Base-by-base conservation (phyloP, 1,284 basidiomycete genomes). In the Austroboletus olivaceoglutinosus region DNA sequence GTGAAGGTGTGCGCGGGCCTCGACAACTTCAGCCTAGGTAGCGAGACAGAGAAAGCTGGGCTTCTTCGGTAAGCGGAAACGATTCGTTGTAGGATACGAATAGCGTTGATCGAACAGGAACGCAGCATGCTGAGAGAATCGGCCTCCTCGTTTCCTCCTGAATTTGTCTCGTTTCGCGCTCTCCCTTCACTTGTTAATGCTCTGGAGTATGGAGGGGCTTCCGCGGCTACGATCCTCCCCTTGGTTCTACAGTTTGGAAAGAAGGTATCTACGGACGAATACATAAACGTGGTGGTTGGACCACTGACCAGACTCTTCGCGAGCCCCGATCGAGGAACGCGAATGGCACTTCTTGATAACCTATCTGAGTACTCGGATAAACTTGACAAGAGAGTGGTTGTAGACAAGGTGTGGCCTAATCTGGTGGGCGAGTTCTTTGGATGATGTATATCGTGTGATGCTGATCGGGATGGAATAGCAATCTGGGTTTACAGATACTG, bases 401-500 rank as follows among this genome's bases (percentile, higher is more conserved):
- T 79, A 41, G 90, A 96, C 45, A 92, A 91, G 65, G 81, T 99
- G 13, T 99, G 95, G 85, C 95, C 96, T 1, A 81, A 94, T 72
- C 74, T 99, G 40, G 91, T 95, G 53, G 52, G 85, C 48, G 6
- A 18, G 1, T 10, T n/a, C n/a, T 41, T 13, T 4, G 22, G 52
- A n/a, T 22, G 15, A n/a, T n/a, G 23, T 29, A 34, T 29, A 1
- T 3, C 9, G 4, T 29, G 23, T 15, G 7, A 9, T 40, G 42
- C 43, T 56, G 30, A 57, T 23, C 11, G 19, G 13, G 21, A 39
- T 31, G 34, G 12, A 43, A 48, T 58, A 93, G 93, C 82, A 91
- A 85, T 93, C 93, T 4, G 97, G 97, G 0, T 98, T 99, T 65
- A 81, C 88, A 5, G 97, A 99, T 67, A 95, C 93, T 0, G 90